phyloP scores from a whole-genome alignment of 2,329 filamentous ascomycete genomes.

The Ilyonectria mors-panacis region DNA sequence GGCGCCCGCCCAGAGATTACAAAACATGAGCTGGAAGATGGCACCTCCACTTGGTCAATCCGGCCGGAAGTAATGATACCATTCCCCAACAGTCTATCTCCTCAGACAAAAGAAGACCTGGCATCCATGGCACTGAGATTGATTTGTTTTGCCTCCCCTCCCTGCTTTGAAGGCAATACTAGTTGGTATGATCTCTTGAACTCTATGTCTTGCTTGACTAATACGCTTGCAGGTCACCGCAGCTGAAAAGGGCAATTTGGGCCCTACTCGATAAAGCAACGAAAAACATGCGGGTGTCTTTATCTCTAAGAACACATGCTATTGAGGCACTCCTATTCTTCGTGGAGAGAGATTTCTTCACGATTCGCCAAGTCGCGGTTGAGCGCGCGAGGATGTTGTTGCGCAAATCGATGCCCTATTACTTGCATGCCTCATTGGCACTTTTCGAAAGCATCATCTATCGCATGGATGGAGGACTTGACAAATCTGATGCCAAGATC shows the following conservation, averaged over 20 bases:
- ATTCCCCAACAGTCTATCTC: slow-evolving; percentile 13
- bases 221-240: slow-evolving; percentile 38
- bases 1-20: slow-evolving; percentile 31
- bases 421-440: slow-evolving; percentile 49
- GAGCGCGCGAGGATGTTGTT: slow-evolving; percentile 44
- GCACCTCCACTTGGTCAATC: slow-evolving; percentile 39
- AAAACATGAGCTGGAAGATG: slow-evolving; percentile 38
- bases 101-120: slow-evolving; percentile 41
- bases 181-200: slow-evolving; percentile 43
- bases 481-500: slow-evolving; percentile 45
- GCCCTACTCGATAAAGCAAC: slow-evolving; percentile 41
- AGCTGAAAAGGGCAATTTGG: slow-evolving; percentile 48
- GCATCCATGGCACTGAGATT: slow-evolving; percentile 40
- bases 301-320: slow-evolving; percentile 34
- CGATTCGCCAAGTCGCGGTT: slow-evolving; percentile 44
- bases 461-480: slow-evolving; percentile 47
- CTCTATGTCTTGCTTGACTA: neutral
- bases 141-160: slow-evolving; percentile 50
- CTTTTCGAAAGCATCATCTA: slow-evolving; percentile 52
- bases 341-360: slow-evolving; percentile 49
- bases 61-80: slow-evolving; percentile 12
- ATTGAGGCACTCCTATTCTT: slow-evolving; percentile 52
- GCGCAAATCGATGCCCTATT: slow-evolving; percentile 50
- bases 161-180: slow-evolving; percentile 51
- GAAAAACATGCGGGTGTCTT: slow-evolving; percentile 30